Base-by-base conservation (phyloP, 805 yeast species). In the Saccharomyces paradoxus region DNA sequence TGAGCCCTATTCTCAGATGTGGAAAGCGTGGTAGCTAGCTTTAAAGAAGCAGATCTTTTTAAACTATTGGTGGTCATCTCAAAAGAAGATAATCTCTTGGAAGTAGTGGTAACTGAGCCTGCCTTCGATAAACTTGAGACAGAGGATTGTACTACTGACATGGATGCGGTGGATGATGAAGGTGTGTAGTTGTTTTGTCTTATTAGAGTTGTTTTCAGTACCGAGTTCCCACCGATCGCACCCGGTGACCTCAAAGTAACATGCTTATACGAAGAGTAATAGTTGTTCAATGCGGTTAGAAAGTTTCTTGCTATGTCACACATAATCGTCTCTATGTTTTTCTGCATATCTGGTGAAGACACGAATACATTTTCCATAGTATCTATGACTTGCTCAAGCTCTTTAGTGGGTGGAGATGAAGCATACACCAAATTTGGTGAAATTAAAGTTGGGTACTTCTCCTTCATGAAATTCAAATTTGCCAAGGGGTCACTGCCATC, bases 211-310 rank as follows among this genome's bases (percentile, higher is more conserved):
- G 72, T 60, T 55, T 72, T 73, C 24, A 66, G 50, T 9, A 79
- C 75, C 47, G 79, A 76, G 53, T 77, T 75, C 32, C 81, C 80
- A 2, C 80, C 79, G 41, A 82, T 75, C 2, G 83, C 78, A 0
- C 87, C 87, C 0, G 97, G 97, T 0, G 96, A 87, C 60, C 95
- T 76, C 56, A 89, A 76, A 0, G 96, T 86, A 41, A 89, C 87
- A 65, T 87, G 89, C 56, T 83, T 81, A 60, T 84, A 86, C 0
- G 95, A 82, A 3, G 84, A 78, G 9, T 89, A 89, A 62, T 84
- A 86, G 6, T 74, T 78, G 17, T 88, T 84, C 56, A 92, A 73
- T 9, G 82, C 80, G 6, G 71, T 75, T 13, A 94, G 73, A 58
- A 89, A 83, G 47, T 80, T 77, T 1, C 81, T 72, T 1, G 91